Evolutionary conservation across 306 rosid genomes (phyloP), one percentile per base, ranked within the genome.

Genomic region (Begonia masoniana): DNA sequence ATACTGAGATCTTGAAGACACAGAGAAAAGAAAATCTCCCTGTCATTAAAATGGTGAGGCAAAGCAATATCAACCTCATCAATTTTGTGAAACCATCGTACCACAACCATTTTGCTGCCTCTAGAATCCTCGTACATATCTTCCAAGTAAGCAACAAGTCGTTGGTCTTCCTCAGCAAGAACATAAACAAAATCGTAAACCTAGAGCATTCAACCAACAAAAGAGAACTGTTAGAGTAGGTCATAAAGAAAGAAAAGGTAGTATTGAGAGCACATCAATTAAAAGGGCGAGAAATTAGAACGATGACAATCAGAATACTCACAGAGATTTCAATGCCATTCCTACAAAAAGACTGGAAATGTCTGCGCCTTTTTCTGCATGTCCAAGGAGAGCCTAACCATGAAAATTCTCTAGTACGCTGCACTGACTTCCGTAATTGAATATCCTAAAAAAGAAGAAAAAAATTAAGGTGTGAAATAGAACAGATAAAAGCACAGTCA

Each of bases 1-100:
- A 85, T 75, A 68, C 91, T 89, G 76, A 89, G 91, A 80, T 85
- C 94, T 85, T 89, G 97, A 69, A 80, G 95, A 82, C 87, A 82
- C 54, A 77, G 91, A 71, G 97, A 85, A 67, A 75, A 82, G 79
- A 82, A 89, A 82, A 89, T 78, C 87, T 89, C 95, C 62, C 97
- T 76, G 71, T 83, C 94, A 73, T 80, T 78, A 82, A 58, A 85
- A 74, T 67, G 71, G 68, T 46, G 82, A 63, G 95, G 97, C 71
- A 89, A 82, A 83, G 21, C 70, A 70, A 76, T 71, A 82, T 87
- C 94, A 85, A 89, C 97, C 97, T 89, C 95, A 51, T 82, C 97
- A 75, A 73, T 63, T 78, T 81, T 85, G 83, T 89, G 91, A 80
- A 82, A 89, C 97, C 97, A 89, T 55, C 84, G 94, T 63, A 89